Evolutionary conservation across 441 rosid genomes (phyloP).

Genomic region (Breynia disticha): DNA sequence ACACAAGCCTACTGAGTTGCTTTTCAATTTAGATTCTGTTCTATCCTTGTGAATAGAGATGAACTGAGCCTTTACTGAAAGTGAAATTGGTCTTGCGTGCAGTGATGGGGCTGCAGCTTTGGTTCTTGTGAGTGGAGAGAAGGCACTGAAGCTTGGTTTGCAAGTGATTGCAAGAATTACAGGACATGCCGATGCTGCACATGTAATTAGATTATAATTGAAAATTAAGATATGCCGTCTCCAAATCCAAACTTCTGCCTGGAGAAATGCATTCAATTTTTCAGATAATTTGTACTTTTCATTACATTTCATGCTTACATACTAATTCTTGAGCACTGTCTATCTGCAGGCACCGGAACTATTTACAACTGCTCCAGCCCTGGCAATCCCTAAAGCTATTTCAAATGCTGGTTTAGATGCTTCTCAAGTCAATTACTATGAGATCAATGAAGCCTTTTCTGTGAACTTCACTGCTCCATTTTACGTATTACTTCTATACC

Average conservation of each 20-base stretch:
- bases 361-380: conserved; percentile 89
- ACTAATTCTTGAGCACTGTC: conserved; percentile 12
- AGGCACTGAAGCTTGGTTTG: conserved; percentile 64
- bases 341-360: conserved; percentile 67
- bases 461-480: conserved; percentile 30
- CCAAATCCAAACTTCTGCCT: background rate
- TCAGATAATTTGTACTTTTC: background rate
- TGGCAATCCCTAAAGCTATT: conserved; percentile 79
- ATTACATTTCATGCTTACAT: conserved; percentile 5
- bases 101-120: conserved; percentile 98
- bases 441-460: conserved; percentile 96
- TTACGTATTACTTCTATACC: conserved; percentile 1
- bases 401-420: conserved; percentile 71
- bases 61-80: conserved; percentile 12
- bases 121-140: conserved; percentile 83
- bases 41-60: background rate
- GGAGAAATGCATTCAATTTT: background rate
- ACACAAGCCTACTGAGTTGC: background rate
- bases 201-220: conserved; percentile 33
- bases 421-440: conserved; percentile 81
- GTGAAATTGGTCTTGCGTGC: conserved; percentile 18
- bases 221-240: background rate
- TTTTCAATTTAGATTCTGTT: background rate
- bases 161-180: conserved; percentile 69
- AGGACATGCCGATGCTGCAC: conserved; percentile 95